phyloP scores from a whole-genome alignment of 2,329 filamentous ascomycete genomes.

The Aspergillus sp. region DNA sequence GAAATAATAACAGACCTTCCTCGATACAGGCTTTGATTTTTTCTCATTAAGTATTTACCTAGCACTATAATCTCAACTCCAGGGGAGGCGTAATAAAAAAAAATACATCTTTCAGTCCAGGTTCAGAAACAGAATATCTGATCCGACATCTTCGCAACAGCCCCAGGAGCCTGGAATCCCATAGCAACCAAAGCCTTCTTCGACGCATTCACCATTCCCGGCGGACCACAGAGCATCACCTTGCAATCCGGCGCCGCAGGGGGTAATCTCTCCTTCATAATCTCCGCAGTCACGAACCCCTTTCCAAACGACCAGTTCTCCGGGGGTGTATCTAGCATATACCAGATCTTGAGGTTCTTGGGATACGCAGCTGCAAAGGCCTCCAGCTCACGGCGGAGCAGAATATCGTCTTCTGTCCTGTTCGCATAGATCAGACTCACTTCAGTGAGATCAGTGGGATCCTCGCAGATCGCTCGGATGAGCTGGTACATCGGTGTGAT shows the following conservation, averaged over 20 bases:
- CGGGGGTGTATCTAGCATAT: constrained; percentile 54
- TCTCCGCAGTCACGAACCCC: constrained; percentile 54
- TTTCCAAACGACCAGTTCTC: constrained; percentile 49
- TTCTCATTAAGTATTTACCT: no score
- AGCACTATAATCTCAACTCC: background rate
- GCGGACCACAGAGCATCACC: constrained; percentile 61
- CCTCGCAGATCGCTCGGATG: constrained; percentile 63
- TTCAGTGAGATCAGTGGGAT: constrained; percentile 57
- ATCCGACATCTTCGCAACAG: constrained; percentile 54
- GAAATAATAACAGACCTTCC: no score
- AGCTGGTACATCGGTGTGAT: constrained; percentile 51
- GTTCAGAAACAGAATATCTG: constrained; percentile 56
- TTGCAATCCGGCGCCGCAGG: constrained; percentile 49
- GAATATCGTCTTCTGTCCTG: constrained; percentile 58
- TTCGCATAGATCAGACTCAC: constrained; percentile 62
- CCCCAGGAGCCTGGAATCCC: constrained; percentile 53
- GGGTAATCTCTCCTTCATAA: constrained; percentile 54
- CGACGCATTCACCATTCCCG: constrained; percentile 58
- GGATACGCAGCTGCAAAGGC: constrained; percentile 52
- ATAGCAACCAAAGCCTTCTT: constrained; percentile 53
- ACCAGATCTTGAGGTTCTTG: constrained; percentile 56
- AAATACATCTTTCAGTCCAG: background rate
- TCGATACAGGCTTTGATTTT: no score
- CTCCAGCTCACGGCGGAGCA: constrained; percentile 59
- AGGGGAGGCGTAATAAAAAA: background rate